Evolutionary conservation across 768 basidiomycete species (phyloP), one percentile per base, ranked within the genome.

Genomic region (Lentinula boryana): DNA sequence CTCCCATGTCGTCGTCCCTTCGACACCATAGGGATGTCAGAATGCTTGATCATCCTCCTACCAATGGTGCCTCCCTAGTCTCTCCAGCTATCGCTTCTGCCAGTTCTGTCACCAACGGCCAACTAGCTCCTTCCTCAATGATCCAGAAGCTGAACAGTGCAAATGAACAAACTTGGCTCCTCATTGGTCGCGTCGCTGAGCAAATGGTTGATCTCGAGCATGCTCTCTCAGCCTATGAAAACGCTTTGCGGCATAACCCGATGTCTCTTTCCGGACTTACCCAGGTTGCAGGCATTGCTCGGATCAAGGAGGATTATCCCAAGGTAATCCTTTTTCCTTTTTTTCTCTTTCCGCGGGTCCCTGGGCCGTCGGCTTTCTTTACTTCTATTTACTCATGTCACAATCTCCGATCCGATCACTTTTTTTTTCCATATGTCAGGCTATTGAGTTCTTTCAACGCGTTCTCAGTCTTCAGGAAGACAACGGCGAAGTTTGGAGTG

Each of bases 401-500:
- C n/a, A 43, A 18, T 32, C n/a, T 66, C 64, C 68, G 71, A 75
- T 75, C 66, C 60, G 46, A 40, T 60, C 61, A 65, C 68, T 38
- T 21, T 64, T 60, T 68, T 72, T 66, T 59, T 70, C 58, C 68
- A 65, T 70, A 66, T 65, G 58, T 71, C 74, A 95, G 92, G 96
- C 96, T 52, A 87, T 98, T 72, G 96, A 98, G 62, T 97, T 91
- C 77, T 98, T 97, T 72, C 93, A 97, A 68, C 87, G 95, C 50
- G 94, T 95, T 21, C 83, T 98, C 58, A 79, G 81, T 65, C 82
- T 97, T 60, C 88, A 95, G 68, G 93, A 93, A 75, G 94, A 97
- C 75, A 97, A 97, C 75, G 96, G 96, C 69, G 96, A 98, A 79
- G 92, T 97, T 60, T 98, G 96, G 96, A 94, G 93, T 68, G 94